These are phyloP conservation scores for Salmacisia buchloeana DNA, from an alignment of 1,284 basidiomycete species.

Conservation along the genomic window DNA sequence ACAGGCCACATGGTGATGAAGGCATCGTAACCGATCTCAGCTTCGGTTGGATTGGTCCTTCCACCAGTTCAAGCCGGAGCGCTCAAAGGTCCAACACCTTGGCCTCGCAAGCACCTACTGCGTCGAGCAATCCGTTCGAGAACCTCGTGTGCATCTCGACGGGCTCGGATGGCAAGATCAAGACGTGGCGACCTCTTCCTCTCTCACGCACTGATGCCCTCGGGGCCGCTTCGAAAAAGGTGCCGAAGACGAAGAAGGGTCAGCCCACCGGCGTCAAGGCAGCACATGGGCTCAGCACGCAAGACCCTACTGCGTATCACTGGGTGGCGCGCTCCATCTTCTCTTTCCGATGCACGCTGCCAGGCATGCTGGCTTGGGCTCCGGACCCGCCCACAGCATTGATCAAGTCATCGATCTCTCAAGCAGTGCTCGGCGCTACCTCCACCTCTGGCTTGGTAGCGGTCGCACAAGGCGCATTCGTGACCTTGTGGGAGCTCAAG, in stretches of 20 bases:
- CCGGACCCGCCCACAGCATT: too few species aligned
- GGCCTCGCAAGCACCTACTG: slow-evolving; percentile 28
- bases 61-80: slow-evolving; percentile 8
- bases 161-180: slow-evolving; percentile 65
- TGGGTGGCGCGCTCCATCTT: slow-evolving; percentile 45
- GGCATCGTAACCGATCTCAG: slow-evolving; percentile 62
- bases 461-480: slow-evolving; percentile 64
- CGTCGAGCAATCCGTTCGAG: slow-evolving; percentile 30
- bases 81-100: slow-evolving; percentile 17
- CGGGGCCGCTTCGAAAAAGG: neutral
- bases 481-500: slow-evolving; percentile 68
- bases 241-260: slow-evolving; percentile 4
- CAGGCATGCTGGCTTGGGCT: slow-evolving; percentile 65
- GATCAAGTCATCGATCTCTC: neutral
- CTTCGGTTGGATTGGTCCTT: slow-evolving; percentile 56
- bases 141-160: slow-evolving; percentile 58
- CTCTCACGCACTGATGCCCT: neutral
- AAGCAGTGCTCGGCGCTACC: slow-evolving; percentile 52
- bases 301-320: slow-evolving; percentile 31
- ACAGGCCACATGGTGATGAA: slow-evolving; percentile 72
- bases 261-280: slow-evolving; percentile 17
- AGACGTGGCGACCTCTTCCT: slow-evolving; percentile 59
- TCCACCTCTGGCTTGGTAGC: slow-evolving; percentile 59
- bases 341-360: slow-evolving; percentile 34
- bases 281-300: slow-evolving; percentile 27